Base-by-base conservation (phyloP, 805 yeast species). In the Nakazawaea ambrosiae region DNA sequence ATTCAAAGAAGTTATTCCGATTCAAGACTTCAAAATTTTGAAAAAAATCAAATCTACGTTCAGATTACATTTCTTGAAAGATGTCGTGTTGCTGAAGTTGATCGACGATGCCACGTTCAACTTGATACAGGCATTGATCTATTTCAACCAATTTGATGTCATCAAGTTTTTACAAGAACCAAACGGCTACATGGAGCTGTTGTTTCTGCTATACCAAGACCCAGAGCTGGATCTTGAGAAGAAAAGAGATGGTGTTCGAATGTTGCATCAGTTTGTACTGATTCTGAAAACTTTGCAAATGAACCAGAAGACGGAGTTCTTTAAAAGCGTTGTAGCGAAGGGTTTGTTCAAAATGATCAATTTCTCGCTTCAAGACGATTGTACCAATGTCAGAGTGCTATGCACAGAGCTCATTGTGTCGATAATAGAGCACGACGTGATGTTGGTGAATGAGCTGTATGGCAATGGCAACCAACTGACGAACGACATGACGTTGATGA, bases 391-490 rank as follows among this genome's bases (percentile, higher is more conserved):
- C 8, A 65, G 90, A 39, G 75, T 79, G 2, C 52, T 83, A 17
- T 94, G 95, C 0, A 79, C 92, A 0, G 97, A 90, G 51, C 60
- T 86, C 7, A 71, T 89, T 12, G 82, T 84, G 7, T 66, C 87
- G 1, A 78, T 88, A 4, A 80, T 89, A 19, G 96, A 89, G 42
- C 90, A 84, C 48, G 96, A 88, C 50, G 79, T 84, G 8, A 57
- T 77, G 12, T 56, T 84, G 28, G 75, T 85, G 26, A 68, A 61
- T 47, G 50, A 38, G 6, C 40, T 31, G 6, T 28, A 33, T 27
- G 23, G 26, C 16, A 33, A 25, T 15, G 49, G 46, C 3, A 37
- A 34, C 5, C 41, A 37, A 11, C 18, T 27, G 19, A 63, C 73
- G 1, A 70, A 69, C 39, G 86, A 81, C 45, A 73, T 78, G 71